Evolutionary conservation across 2,329 filamentous ascomycete genomes (phyloP), one percentile per base, ranked within the genome.

Genomic region (Bertia moriformis): DNA sequence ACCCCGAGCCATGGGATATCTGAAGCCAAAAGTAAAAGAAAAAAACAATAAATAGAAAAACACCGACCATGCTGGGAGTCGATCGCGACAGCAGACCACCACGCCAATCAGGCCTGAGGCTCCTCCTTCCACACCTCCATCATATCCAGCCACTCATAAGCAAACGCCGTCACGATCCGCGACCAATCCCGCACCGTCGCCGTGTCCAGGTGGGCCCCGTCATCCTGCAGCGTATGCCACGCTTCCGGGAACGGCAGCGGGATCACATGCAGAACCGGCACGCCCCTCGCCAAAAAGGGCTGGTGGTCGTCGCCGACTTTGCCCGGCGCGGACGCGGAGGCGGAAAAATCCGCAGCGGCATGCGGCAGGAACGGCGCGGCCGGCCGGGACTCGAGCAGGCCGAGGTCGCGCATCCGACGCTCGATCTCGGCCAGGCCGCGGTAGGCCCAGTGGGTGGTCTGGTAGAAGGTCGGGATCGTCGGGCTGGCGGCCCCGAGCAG

Each of bases 381-480:
- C 67, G 61, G 19, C 69, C 66, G 4, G 24, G 80, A 78, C 52
- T 83, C 78, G 44, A 89, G 72, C 22, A 81, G 59, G 1, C 65
- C 64, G 1, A 88, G 62, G 7, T 66, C 60, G 22, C 87, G 76
- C 54, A 95, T 66, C 18, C 87, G 78, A 38, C 65, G 59, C 60
- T 96, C 89, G 14, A 93, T 61, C 2, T 62, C 60, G 1, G 84
- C 80, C 65, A 96, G 73, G 42, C 72, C 70, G 47, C 73, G 66
- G 57, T 96, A 96, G 1, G 88, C 87, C 89, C 89, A 95, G 55
- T 96, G 89, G 0, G 89, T 95, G 1, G 80, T 82, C 42, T 78
- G 69, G 55, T 93, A 95, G 61, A 89, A 95, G 1, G 85, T 93
- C 1, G 86, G 86, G 1, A 98, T 69, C 0, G 51, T 61, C 0